Evolutionary conservation across 352 stramenopile genomes (phyloP).

Genomic region (Phytophthora cryptogea): DNA sequence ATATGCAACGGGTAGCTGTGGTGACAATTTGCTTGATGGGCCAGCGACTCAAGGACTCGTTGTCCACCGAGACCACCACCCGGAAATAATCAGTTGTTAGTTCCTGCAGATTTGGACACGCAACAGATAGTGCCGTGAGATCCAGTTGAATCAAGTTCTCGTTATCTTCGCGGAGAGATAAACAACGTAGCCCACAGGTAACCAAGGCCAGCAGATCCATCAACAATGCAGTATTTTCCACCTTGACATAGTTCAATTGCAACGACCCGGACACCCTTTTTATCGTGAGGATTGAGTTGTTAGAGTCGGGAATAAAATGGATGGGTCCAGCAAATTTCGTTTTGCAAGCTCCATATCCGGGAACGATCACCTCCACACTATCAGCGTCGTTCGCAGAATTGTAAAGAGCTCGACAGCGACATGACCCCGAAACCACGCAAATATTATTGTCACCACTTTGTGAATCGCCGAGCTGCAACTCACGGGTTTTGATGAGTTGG

Average conservation of each 20-base stretch:
- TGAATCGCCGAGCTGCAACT: neutral
- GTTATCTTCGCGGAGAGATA: neutral
- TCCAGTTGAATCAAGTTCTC: neutral
- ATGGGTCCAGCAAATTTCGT: neutral
- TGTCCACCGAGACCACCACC: too few relatives aligned
- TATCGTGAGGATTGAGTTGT: neutral
- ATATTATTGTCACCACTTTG: neutral
- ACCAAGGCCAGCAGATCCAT: neutral
- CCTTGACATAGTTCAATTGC: neutral
- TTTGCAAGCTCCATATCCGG: neutral
- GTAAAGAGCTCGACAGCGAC: neutral
- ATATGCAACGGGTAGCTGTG: neutral
- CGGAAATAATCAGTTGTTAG: too few relatives aligned
- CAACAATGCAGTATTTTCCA: slow-evolving; percentile 1
- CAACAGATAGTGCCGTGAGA: neutral
- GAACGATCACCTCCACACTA: neutral
- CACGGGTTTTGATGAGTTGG: neutral
- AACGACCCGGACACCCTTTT: neutral
- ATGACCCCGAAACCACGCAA: neutral
- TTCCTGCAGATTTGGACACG: too few relatives aligned
- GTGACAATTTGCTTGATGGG: neutral
- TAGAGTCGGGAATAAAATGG: neutral
- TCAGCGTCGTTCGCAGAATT: neutral
- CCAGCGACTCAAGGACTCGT: too few relatives aligned
- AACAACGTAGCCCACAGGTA: neutral